Evolutionary conservation across 1,139 yeast genomes (phyloP), one percentile per base, ranked within the genome.

Genomic region (Debaryomycetaceae sp.): DNA sequence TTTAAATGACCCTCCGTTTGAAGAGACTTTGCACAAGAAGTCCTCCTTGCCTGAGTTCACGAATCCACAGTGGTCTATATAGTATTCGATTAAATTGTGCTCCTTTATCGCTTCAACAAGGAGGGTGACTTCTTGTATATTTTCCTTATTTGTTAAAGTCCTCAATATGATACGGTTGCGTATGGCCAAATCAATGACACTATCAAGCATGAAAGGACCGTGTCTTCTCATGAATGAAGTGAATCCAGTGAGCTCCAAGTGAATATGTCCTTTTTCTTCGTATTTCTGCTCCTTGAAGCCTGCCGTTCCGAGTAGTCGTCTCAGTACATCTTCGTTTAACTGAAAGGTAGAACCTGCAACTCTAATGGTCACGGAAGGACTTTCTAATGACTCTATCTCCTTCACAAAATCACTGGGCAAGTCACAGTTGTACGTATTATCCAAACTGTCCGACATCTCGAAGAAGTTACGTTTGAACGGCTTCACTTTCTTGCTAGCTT

Each of bases 31-130:
- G 13, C 7, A 3, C 11, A 17, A 5, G 41, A 39, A 5, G 13
- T 14, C 6, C 44, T 48, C 20, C 31, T 39, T 11, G 34, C 36
- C 6, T 44, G 47, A 6, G 55, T 55, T 6, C 31, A 8, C 11
- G 11, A 27, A 27, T 8, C 4, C 31, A 27, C 31, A 27, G 31
- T 27, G 31, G 11, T 27, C 11, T 7, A 11, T 27, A 27, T 27
- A 27, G 55, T 73, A 81, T 1, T 59, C 63, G 1, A 66, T 74
- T 39, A 83, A 58, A 1, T 69, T 57, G 56, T 83, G 88, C 45
- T 80, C 81, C 14, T 59, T 63, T 23, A 83, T 74, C 11, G 75
- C 80, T 27, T 69, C 68, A 0, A 76, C 77, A 45, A 68, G 59
- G 1, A 69, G 36, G 1, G 52, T 41, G 47, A 46, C 68, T 37